Conservation (phyloP, 208 protist genomes). For the Acanthamoeba healyi region DNA sequence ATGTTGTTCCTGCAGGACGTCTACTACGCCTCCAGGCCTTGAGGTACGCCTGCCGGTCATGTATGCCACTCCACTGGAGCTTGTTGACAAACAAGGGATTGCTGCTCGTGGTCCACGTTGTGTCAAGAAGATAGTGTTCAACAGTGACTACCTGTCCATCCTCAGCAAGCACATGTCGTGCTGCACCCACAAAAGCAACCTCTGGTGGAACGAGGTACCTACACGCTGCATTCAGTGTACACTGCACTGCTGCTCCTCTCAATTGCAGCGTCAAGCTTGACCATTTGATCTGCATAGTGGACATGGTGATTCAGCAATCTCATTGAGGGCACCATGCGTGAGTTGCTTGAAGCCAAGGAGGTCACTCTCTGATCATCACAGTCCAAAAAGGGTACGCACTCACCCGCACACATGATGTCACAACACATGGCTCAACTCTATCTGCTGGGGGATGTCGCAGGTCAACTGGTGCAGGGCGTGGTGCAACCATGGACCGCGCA, state of each 20-base stretch:
- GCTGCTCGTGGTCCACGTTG: not conserved
- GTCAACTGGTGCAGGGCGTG: not conserved
- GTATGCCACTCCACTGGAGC: not conserved
- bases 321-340: not conserved
- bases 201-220: conserved; percentile 34
- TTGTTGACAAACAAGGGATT: not conserved
- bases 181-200: conserved; percentile 17
- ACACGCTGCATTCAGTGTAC: too few species aligned
- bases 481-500: not conserved
- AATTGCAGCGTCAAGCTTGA: too few species aligned
- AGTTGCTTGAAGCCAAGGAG: not conserved
- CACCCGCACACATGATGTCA: not conserved
- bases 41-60: not conserved
- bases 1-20: not conserved
- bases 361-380: not conserved
- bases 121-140: conserved; percentile 26
- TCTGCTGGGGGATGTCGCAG: not conserved
- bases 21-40: not conserved
- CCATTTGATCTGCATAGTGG: not conserved
- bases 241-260: too few species aligned
- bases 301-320: not conserved
- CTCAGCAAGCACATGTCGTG: conserved; percentile 14
- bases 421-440: not conserved
- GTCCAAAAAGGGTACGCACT: not conserved
- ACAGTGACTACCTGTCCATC: conserved; percentile 47